Conservation (phyloP, 208 protist genomes). For the Dictyostelium gargantuum region DNA sequence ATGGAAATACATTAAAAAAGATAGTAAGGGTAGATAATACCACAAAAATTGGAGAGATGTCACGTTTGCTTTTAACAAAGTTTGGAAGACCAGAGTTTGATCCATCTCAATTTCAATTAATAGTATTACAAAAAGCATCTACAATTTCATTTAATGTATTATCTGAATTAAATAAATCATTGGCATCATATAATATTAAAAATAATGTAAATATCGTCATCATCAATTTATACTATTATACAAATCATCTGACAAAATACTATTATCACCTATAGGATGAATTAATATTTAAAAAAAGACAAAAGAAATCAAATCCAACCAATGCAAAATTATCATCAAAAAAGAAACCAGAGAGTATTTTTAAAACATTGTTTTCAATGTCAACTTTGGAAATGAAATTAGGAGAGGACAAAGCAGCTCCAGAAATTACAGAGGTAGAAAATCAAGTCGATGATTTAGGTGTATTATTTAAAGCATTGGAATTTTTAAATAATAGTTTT, state of each 20-base stretch:
- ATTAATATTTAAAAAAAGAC: constrained; percentile 44
- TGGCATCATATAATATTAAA: constrained; percentile 39
- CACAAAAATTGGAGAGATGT: constrained; percentile 26
- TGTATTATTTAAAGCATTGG: constrained; percentile 29
- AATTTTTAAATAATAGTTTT: not conserved
- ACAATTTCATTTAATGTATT: not conserved
- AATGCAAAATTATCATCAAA: constrained; percentile 37
- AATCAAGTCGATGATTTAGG: constrained; percentile 15
- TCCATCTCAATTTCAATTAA: constrained; percentile 14
- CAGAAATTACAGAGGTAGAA: constrained; percentile 42
- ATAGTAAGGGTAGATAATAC: constrained; percentile 17
- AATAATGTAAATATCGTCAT: constrained; percentile 62
- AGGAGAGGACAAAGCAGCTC: not conserved
- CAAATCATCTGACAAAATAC: no score
- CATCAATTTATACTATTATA: no score
- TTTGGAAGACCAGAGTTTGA: constrained; percentile 44
- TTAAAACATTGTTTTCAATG: constrained; percentile 63
- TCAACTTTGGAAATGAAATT: constrained; percentile 56
- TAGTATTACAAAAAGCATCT: not conserved
- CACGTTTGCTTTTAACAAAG: constrained; percentile 8
- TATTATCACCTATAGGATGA: constrained; percentile 37
- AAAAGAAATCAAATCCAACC: constrained; percentile 42
- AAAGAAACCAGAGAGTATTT: constrained; percentile 59
- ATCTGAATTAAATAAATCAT: constrained; percentile 16
- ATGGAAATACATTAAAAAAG: constrained; percentile 9